phyloP scores from a whole-genome alignment of 495 filamentous ascomycete genomes.

The Wilcoxina mikolae region DNA sequence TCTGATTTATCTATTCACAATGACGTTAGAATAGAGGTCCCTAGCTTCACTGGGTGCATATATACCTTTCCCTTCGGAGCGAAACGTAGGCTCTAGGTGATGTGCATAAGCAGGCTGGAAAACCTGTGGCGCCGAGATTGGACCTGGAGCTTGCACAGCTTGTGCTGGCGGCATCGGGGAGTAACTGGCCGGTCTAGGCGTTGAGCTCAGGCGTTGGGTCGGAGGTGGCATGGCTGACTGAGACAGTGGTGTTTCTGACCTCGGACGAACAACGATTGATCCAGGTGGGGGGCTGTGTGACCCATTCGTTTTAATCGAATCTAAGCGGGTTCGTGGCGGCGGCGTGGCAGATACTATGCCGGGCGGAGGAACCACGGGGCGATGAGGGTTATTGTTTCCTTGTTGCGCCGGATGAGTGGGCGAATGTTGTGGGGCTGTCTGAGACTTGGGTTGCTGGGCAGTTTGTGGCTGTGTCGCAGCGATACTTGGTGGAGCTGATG shows the following conservation, averaged over 20 bases:
- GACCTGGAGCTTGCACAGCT: slow-evolving; percentile 21
- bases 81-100: slow-evolving; percentile 23
- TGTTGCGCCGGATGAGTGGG: neutral
- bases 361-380: neutral
- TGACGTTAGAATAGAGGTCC: too few relatives aligned
- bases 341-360: neutral
- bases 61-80: slow-evolving; percentile 29
- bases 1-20: slow-evolving; percentile 35
- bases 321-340: slow-evolving; percentile 22
- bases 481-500: too few relatives aligned
- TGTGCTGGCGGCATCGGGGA: slow-evolving; percentile 14
- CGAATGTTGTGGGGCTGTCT: neutral
- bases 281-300: neutral
- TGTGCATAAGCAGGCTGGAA: slow-evolving; percentile 21
- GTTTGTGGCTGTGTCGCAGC: too few relatives aligned
- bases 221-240: slow-evolving; percentile 2
- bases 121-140: neutral
- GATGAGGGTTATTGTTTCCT: neutral
- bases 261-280: neutral
- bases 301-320: neutral
- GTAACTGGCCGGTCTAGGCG: slow-evolving; percentile 14
- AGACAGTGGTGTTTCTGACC: neutral
- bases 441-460: too few relatives aligned
- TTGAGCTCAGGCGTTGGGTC: slow-evolving; percentile 11
- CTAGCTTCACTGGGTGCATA: slow-evolving; percentile 16